Base-by-base conservation (phyloP, 148 eudicot species). In the Chenopodium formosanum region DNA sequence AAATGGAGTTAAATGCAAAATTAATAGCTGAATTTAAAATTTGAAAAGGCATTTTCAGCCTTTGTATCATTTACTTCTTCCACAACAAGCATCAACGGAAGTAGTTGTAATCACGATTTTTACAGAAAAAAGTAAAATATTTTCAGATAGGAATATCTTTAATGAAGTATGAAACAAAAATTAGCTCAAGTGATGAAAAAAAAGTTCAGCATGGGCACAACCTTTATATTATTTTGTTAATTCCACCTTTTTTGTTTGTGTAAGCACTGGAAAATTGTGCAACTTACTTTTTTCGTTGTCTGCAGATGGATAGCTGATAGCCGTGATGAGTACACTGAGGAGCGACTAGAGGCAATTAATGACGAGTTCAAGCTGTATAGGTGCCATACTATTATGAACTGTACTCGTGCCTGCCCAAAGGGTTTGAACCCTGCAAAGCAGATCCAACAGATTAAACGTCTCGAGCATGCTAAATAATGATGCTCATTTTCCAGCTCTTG, bases 231-330 rank as follows among this genome's bases (percentile, higher is more conserved):
- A 50, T 2, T 50, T 50, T 50, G 7, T n/a, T 8, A 17, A 10
- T 72, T 40, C 47, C 17, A 10, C 29, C 6, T 2, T 72, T 40
- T 65, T 2, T 67, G 34, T 67, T 66, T 66, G 14, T 67, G 16
- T 11, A 50, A 50, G 53, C 14, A 56, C 27, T 46, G 6, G 46
- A 29, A 62, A 20, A 20, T 20, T 53, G 25, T n/a, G 60, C 63
- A 12, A 27, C 44, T 11, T 0, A 3, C 44, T 14, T 52, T 22
- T 80, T 40, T 32, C 1, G 0, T 50, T 73, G 56, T 37, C 22
- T 87, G 88, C 89, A 95, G 98, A 85, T 95, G 98, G 99, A 92
- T 96, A 81, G 96, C 93, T 91, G 99, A 96, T 86, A 96, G 99
- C 80, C 99, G 99, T 82, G 99, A 96, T 87, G 99, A 96, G 87